Evolutionary conservation across 345 rosid genomes (phyloP).

Genomic region (Pistacia vera): DNA sequence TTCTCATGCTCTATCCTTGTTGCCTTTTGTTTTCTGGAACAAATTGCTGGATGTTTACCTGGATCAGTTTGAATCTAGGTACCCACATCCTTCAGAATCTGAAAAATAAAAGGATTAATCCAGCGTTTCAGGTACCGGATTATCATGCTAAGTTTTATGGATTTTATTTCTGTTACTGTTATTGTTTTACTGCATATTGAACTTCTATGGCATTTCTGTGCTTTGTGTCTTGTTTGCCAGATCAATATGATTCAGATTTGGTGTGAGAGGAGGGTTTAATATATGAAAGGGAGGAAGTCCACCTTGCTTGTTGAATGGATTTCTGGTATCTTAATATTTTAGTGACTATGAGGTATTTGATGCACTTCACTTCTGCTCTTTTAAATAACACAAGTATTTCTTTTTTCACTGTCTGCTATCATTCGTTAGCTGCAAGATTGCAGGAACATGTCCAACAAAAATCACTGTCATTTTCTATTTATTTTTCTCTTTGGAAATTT

Average conservation of each 20-base stretch:
- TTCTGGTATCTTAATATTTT: conserved; percentile 8
- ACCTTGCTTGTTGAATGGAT: conserved; percentile 17
- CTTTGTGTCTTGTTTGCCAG: conserved; percentile 24
- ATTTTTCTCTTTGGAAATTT: neutral
- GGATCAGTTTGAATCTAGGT: conserved; percentile 43
- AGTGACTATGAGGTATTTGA: conserved; percentile 27
- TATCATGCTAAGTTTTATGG: conserved; percentile 19
- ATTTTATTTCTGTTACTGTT: conserved; percentile 20
- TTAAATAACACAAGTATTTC: neutral
- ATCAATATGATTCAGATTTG: conserved; percentile 13
- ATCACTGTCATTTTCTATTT: too few species aligned
- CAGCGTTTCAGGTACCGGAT: conserved; percentile 37
- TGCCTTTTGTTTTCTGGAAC: conserved; percentile 28
- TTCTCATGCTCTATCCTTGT: conserved; percentile 22
- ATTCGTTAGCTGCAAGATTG: neutral
- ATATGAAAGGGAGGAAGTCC: neutral
- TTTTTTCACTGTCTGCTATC: neutral
- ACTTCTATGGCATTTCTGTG: neutral
- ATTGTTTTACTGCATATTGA: conserved; percentile 1
- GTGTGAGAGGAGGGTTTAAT: conserved; percentile 23
- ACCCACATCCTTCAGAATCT: conserved; percentile 27
- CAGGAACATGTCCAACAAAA: neutral
- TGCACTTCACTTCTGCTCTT: conserved; percentile 4
- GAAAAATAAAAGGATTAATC: conserved; percentile 29
- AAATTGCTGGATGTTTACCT: conserved; percentile 37